phyloP scores from a whole-genome alignment of 2,329 filamentous ascomycete species.

The Botrytis cinerea region DNA sequence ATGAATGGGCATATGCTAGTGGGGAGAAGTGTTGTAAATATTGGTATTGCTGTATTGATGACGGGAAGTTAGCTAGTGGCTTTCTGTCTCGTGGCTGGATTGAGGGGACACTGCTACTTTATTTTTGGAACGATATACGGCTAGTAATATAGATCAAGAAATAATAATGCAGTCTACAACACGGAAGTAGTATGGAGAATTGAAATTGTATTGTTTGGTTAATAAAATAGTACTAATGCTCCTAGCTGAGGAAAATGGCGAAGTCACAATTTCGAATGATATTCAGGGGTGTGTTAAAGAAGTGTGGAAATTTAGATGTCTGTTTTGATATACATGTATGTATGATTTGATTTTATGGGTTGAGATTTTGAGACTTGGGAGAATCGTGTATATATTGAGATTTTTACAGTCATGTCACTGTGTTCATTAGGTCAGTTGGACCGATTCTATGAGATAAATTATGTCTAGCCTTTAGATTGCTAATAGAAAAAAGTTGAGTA shows the following conservation, averaged over 20 bases:
- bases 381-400: accelerated
- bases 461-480: background rate
- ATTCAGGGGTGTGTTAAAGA: too few relatives aligned
- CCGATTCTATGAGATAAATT: background rate
- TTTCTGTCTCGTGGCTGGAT: accelerated
- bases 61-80: accelerated
- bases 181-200: too few relatives aligned
- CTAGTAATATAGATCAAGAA: accelerated
- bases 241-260: too few relatives aligned
- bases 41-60: background rate
- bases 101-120: too few relatives aligned
- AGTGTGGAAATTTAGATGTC: too few relatives aligned
- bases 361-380: accelerated
- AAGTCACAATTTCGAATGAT: too few relatives aligned
- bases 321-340: too few relatives aligned
- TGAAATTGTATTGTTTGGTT: background rate
- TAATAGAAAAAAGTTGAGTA: background rate
- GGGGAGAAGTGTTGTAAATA: accelerated
- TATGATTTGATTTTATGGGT: too few relatives aligned
- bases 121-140: background rate
- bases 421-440: background rate
- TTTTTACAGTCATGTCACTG: accelerated
- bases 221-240: too few relatives aligned
- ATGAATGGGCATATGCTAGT: background rate
- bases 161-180: background rate